Conservation (phyloP, 129 eudicot species). For the Solidago caesia region DNA sequence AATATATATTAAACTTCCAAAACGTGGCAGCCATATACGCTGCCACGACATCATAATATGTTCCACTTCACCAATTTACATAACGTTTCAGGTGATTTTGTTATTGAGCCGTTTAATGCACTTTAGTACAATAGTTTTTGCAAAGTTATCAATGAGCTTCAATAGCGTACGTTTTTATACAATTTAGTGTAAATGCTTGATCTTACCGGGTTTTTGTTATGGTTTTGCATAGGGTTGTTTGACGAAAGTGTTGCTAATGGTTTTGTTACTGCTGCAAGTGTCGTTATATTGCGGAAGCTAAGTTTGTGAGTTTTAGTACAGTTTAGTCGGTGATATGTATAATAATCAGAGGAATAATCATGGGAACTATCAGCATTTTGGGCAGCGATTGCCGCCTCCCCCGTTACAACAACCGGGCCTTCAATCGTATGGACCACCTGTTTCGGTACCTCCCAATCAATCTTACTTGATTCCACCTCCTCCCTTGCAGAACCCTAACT, state of each 20-base stretch:
- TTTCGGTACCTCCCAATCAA: slow-evolving; percentile 33
- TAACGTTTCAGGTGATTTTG: no score
- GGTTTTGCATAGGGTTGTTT: slow-evolving; percentile 20
- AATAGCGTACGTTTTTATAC: no score
- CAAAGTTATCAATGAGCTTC: no score
- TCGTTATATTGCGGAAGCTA: slow-evolving; percentile 17
- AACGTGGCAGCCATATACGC: no score
- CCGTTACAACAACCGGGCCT: slow-evolving; percentile 40
- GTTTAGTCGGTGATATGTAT: not conserved
- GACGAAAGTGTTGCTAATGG: slow-evolving; percentile 24
- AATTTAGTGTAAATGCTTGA: not conserved
- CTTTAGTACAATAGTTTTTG: no score
- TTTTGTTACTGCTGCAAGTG: slow-evolving; percentile 11
- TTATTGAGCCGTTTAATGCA: no score
- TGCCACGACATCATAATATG: no score
- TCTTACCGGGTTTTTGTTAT: slow-evolving; percentile 8
- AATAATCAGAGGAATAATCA: slow-evolving; percentile 50
- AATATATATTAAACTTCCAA: no score
- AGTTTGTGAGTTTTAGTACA: slow-evolving; percentile 12
- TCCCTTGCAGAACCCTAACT: slow-evolving; percentile 37
- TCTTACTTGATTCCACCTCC: slow-evolving; percentile 41
- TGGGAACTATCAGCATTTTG: slow-evolving; percentile 52
- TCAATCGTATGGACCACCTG: slow-evolving; percentile 30
- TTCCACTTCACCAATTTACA: no score
- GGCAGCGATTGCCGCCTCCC: slow-evolving; percentile 40